A percentile compares a stretch with the other conserved stretches of the same genome.
Evolutionary conservation across 2,329 filamentous ascomycete genomes (phyloP).

Genomic region (Neurospora sp.): DNA sequence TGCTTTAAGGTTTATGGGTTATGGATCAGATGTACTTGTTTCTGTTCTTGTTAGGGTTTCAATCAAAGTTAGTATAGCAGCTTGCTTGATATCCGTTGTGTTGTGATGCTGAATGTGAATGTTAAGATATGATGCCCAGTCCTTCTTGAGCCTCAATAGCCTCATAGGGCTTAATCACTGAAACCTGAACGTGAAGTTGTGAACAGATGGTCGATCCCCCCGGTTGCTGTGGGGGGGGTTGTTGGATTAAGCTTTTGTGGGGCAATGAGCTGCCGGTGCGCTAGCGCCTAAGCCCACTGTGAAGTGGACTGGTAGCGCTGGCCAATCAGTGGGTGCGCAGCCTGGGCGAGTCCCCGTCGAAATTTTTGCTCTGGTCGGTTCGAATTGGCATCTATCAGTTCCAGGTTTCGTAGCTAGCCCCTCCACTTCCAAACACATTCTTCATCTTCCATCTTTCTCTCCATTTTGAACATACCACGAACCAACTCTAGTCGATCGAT

Average conservation of each 20-base stretch:
- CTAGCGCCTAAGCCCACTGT: neutral
- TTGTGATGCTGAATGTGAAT: neutral
- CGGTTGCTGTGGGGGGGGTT: neutral
- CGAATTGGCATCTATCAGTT: neutral
- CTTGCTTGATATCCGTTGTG: neutral
- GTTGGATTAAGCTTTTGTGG: neutral
- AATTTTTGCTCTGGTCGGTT: conserved; percentile 1
- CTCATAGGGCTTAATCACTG: neutral
- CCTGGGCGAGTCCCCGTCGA: conserved; percentile 2
- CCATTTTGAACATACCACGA: neutral
- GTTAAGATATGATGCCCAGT: no score
- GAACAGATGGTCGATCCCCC: neutral
- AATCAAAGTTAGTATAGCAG: neutral
- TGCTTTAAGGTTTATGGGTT: neutral
- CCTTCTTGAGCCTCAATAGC: neutral
- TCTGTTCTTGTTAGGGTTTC: neutral
- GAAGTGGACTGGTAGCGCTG: neutral
- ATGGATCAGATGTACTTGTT: neutral
- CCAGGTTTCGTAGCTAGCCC: neutral
- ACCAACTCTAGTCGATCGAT: neutral
- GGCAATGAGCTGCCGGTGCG: neutral
- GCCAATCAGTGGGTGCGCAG: conserved; percentile 2
- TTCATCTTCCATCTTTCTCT: neutral
- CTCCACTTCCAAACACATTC: neutral
- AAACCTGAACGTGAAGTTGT: neutral